A percentile compares a stretch with the other conserved stretches of the same genome.
Evolutionary conservation across 2,329 filamentous ascomycete genomes (phyloP).

Genomic region (Hypoxylon rubiginosum): DNA sequence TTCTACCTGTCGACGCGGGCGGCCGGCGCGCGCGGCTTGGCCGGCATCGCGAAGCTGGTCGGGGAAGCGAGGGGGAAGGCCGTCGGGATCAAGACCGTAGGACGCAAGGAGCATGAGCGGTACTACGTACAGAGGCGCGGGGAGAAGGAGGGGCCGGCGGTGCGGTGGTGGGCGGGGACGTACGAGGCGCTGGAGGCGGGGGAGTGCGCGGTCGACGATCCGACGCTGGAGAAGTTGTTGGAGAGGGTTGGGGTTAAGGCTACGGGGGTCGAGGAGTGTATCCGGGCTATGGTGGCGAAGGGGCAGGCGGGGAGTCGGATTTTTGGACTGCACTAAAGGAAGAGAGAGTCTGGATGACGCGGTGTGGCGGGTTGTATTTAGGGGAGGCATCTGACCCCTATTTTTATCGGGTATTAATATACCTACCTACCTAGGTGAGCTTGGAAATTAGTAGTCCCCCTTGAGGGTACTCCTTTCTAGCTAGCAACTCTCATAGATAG

Average conservation of each 20-base stretch:
- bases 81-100: conserved; percentile 45
- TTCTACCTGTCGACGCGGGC: conserved; percentile 48
- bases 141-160: conserved; percentile 35
- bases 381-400: no score
- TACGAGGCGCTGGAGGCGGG: conserved; percentile 49
- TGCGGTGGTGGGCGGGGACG: conserved; percentile 51
- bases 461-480: no score
- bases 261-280: conserved; percentile 45
- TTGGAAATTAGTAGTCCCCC: no score
- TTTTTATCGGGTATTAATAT: no score
- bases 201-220: conserved; percentile 51
- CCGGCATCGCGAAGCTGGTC: conserved; percentile 46
- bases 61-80: conserved; percentile 40
- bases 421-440: no score
- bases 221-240: conserved; percentile 56
- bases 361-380: no score
- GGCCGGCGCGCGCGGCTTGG: conserved; percentile 40
- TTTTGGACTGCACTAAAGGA: background rate
- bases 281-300: conserved; percentile 45
- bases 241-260: conserved; percentile 45
- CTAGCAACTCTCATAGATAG: no score
- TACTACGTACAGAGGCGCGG: conserved; percentile 46
- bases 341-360: no score
- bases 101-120: conserved; percentile 41
- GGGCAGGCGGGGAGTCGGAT: background rate